A percentile compares a stretch with the other conserved stretches of the same genome.
Conservation (phyloP, 2,329 filamentous ascomycete species). For the Colletotrichum sp. region DNA sequence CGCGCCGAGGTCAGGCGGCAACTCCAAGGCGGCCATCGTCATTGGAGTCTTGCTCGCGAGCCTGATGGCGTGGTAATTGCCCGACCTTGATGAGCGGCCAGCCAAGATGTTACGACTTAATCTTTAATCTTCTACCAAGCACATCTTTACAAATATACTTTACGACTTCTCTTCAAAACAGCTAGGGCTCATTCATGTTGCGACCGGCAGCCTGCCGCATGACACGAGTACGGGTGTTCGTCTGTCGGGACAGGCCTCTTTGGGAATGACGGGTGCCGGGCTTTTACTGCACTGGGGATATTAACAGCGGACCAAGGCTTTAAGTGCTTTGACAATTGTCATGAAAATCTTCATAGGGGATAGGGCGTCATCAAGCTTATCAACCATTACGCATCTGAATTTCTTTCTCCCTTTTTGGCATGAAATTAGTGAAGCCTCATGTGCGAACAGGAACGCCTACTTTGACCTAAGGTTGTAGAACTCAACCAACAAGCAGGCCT, state of each 20-base stretch:
- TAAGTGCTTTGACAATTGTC: background rate
- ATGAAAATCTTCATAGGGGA: background rate
- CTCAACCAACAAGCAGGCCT: fast-evolving
- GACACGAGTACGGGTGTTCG: background rate
- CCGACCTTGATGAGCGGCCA: background rate
- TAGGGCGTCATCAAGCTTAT: background rate
- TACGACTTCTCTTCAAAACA: background rate
- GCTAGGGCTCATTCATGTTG: background rate
- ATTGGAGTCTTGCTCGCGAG: constrained; percentile 10
- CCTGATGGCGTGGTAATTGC: background rate
- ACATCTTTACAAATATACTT: background rate
- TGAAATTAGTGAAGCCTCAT: background rate
- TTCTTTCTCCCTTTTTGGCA: too few species aligned
- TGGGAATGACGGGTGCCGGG: background rate
- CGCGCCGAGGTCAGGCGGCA: background rate
- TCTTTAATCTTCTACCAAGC: background rate
- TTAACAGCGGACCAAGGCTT: background rate
- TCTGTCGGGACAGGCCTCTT: background rate
- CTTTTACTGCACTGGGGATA: background rate
- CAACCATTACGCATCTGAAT: background rate
- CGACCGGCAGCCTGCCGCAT: background rate
- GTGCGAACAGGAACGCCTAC: fast-evolving
- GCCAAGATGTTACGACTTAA: background rate
- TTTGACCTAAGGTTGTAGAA: background rate
- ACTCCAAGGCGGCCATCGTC: constrained; percentile 4